Evolutionary conservation across 257 asterid genomes (phyloP).

Genomic region (Solanum dulcamara): DNA sequence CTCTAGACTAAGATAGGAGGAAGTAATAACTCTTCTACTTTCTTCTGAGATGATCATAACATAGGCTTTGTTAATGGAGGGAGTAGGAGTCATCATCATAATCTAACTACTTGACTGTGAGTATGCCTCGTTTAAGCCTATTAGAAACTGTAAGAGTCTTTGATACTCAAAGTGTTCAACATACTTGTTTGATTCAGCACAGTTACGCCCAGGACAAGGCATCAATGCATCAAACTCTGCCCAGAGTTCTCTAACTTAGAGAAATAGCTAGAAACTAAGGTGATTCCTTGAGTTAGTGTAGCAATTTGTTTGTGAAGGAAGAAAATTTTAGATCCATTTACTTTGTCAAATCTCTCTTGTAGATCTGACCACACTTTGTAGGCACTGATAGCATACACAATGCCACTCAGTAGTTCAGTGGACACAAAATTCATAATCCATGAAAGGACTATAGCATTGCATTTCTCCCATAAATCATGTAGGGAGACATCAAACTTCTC

Average conservation of each 20-base stretch:
- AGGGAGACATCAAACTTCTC: no score
- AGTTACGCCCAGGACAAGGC: background rate
- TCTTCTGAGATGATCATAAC: no score
- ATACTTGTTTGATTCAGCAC: background rate
- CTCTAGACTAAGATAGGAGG: no score
- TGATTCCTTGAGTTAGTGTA: background rate
- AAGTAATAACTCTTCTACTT: background rate
- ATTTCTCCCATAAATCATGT: no score
- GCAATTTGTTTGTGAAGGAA: background rate
- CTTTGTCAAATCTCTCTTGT: background rate
- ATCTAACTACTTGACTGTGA: background rate
- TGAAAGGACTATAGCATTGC: no score
- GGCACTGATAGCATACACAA: no score
- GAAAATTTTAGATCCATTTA: background rate
- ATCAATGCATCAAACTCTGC: background rate
- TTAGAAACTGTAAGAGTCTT: no score
- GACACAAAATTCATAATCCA: no score
- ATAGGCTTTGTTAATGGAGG: background rate
- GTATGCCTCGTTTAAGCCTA: background rate
- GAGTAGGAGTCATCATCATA: background rate
- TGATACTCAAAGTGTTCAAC: background rate
- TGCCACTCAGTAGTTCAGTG: no score
- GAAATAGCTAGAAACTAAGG: background rate
- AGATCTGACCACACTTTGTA: no score
- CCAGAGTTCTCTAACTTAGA: background rate